Percentiles rank a stretch among this genome's conserved stretches.
Conservation (phyloP, 345 rosid species). For the Brassica nigra region DNA sequence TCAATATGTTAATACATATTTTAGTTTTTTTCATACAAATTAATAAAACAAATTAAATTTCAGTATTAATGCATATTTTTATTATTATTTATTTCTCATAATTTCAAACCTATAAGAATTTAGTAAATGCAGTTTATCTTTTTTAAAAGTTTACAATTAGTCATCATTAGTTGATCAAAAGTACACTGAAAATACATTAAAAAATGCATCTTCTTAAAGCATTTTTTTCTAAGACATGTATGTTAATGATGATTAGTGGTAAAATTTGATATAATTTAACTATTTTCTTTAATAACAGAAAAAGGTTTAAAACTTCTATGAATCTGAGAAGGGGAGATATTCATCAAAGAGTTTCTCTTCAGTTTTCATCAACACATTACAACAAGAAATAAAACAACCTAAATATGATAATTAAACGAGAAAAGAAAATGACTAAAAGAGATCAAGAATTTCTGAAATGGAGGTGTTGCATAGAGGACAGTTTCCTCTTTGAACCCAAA, state of each 20-base stretch:
- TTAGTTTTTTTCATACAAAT: too few relatives aligned
- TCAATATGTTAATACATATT: not conserved
- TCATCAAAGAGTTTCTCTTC: not conserved
- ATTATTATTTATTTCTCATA: too few relatives aligned
- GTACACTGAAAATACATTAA: too few relatives aligned
- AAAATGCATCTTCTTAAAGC: too few relatives aligned
- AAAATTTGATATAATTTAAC: not conserved
- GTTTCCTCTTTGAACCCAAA: constrained; percentile 66
- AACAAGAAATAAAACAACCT: constrained; percentile 14
- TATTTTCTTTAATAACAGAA: constrained; percentile 4
- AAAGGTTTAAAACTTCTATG: not conserved
- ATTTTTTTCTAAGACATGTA: too few relatives aligned
- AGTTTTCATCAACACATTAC: constrained; percentile 13
- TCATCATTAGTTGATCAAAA: too few relatives aligned
- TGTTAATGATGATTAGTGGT: not conserved
- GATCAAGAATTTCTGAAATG: constrained; percentile 68
- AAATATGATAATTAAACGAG: constrained; percentile 3
- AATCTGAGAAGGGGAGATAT: not conserved
- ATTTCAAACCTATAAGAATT: too few relatives aligned
- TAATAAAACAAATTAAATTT: too few relatives aligned
- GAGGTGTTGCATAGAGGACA: constrained; percentile 79
- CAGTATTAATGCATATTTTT: too few relatives aligned
- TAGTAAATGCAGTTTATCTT: too few relatives aligned
- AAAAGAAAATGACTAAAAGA: constrained; percentile 33
- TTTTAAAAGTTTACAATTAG: too few relatives aligned